Conservation (phyloP, 352 stramenopile species). For the Blastocystis hominis region DNA sequence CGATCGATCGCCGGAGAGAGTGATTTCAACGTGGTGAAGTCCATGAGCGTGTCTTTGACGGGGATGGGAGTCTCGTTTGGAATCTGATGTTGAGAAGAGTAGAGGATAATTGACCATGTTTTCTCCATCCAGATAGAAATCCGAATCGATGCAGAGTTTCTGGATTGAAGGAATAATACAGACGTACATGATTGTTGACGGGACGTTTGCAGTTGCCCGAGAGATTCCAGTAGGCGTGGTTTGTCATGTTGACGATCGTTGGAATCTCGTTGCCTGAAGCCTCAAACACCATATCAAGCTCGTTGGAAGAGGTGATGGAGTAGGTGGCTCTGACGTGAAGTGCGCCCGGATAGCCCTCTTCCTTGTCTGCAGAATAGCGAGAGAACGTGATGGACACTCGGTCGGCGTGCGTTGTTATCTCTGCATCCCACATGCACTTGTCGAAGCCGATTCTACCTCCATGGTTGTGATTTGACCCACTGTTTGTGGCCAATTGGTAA, state of each 20-base stretch:
- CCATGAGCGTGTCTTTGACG: constrained; percentile 24
- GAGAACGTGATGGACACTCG: constrained; percentile 51
- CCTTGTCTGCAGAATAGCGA: constrained; percentile 49
- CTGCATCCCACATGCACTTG: constrained; percentile 43
- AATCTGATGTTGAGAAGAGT: background rate
- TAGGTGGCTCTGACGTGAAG: constrained; percentile 25
- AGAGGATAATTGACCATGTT: background rate
- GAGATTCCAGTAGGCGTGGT: constrained; percentile 62
- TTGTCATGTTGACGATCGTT: constrained; percentile 61
- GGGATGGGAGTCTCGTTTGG: constrained; percentile 15
- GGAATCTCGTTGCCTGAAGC: constrained; percentile 35
- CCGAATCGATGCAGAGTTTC: background rate
- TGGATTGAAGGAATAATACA: background rate
- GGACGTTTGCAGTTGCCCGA: constrained; percentile 32
- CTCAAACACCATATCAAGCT: constrained; percentile 55
- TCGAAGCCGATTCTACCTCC: constrained; percentile 52
- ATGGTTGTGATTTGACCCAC: constrained; percentile 53
- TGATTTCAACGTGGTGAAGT: background rate
- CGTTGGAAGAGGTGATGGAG: constrained; percentile 29
- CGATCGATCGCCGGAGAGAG: constrained; percentile 8
- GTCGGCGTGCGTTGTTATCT: background rate
- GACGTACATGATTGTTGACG: constrained; percentile 58
- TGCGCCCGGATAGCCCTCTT: constrained; percentile 61
- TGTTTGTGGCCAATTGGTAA: constrained; percentile 37
- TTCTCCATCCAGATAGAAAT: constrained; percentile 45